Percentiles rank a stretch among this genome's conserved stretches.
phyloP scores from a whole-genome alignment of 2,329 filamentous ascomycete species.

The Penicillium rolfsii region DNA sequence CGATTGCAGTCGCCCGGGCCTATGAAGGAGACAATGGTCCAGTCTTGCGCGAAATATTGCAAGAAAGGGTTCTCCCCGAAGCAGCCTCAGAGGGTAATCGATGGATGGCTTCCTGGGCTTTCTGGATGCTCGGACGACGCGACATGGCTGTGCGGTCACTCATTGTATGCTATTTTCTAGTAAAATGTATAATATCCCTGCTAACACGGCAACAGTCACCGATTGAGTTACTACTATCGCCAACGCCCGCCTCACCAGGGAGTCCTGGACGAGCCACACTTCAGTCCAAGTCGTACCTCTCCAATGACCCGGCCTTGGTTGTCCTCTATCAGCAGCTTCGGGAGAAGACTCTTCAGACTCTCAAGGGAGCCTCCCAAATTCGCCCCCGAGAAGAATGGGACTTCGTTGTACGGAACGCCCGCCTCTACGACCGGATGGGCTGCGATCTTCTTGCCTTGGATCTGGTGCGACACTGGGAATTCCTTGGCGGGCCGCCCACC shows the following conservation, averaged over 20 bases:
- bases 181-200: not conserved
- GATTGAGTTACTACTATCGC: conserved; percentile 67
- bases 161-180: conserved; percentile 61
- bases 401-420: conserved; percentile 83
- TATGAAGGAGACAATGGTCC: conserved; percentile 84
- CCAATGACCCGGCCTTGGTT: conserved; percentile 87
- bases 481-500: conserved; percentile 32
- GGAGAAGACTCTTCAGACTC: conserved; percentile 77
- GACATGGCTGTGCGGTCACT: conserved; percentile 84
- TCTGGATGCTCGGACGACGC: conserved; percentile 82
- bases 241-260: conserved; percentile 56
- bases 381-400: conserved; percentile 80
- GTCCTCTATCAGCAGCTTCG: conserved; percentile 85
- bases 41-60: conserved; percentile 72
- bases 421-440: conserved; percentile 86
- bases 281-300: conserved; percentile 76
- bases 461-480: conserved; percentile 63
- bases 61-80: conserved; percentile 75
- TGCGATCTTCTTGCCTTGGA: conserved; percentile 88
- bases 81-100: conserved; percentile 82
- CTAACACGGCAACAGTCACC: conserved; percentile 64
- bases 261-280: conserved; percentile 62
- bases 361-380: conserved; percentile 81
- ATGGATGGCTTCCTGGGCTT: conserved; percentile 95
- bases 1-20: conserved; percentile 82